Evolutionary conservation across 345 rosid genomes (phyloP).

Genomic region (Laguncularia racemosa): DNA sequence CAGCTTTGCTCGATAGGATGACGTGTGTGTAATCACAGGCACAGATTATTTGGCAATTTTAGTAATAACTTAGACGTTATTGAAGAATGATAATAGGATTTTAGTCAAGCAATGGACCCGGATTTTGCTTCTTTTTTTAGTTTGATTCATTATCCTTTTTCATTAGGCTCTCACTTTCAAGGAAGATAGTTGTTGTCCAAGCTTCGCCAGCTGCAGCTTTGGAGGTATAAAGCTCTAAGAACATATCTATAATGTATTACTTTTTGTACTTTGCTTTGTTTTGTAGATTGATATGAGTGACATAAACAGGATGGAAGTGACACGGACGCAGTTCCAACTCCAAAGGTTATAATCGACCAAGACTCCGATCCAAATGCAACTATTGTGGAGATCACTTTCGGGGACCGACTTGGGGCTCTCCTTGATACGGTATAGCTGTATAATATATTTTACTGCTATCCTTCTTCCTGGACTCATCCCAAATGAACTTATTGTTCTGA

Average conservation of each 20-base stretch:
- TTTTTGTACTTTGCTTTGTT: neutral
- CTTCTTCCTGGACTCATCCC: neutral
- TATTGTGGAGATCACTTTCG: conserved; percentile 78
- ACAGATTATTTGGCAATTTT: neutral
- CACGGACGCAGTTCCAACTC: conserved; percentile 67
- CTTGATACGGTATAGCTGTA: conserved; percentile 63
- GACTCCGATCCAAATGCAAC: conserved; percentile 94
- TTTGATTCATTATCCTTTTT: conserved; percentile 9
- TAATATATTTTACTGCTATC: neutral
- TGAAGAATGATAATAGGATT: too few relatives aligned
- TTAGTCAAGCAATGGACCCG: conserved; percentile 1
- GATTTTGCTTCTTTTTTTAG: conserved; percentile 2
- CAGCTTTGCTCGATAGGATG: too few relatives aligned
- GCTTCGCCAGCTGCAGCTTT: conserved; percentile 66
- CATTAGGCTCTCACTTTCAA: conserved; percentile 43
- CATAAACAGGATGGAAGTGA: conserved; percentile 57
- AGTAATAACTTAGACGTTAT: neutral
- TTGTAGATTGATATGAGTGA: conserved; percentile 11
- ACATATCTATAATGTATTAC: neutral
- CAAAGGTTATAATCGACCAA: conserved; percentile 87
- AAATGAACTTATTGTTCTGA: neutral
- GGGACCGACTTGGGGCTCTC: conserved; percentile 97
- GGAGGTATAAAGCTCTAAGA: conserved; percentile 44
- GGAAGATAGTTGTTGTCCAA: conserved; percentile 22
- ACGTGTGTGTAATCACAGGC: too few relatives aligned